Conservation (phyloP, 345 rosid genomes). For the Capsella bursapastoris region DNA sequence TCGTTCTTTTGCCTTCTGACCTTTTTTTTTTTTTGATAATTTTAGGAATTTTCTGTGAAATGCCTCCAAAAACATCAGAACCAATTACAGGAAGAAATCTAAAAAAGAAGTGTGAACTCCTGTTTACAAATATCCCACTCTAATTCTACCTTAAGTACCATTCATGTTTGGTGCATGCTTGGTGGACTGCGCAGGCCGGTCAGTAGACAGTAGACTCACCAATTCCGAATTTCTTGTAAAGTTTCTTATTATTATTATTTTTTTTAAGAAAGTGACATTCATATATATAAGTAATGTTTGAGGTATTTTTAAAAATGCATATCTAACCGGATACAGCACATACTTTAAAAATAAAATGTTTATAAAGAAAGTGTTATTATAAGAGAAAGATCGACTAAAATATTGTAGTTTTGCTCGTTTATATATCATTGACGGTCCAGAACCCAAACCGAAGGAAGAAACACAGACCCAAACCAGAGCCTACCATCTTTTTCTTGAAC, state of each 20-base stretch:
- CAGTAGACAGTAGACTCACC: background rate
- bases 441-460: conserved; percentile 60
- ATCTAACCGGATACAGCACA: conserved; percentile 7
- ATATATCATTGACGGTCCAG: conserved; percentile 37
- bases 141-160: background rate
- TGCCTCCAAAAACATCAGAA: conserved; percentile 1
- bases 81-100: background rate
- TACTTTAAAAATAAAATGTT: background rate
- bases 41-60: conserved; percentile 1
- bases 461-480: conserved; percentile 49
- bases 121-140: conserved; percentile 21
- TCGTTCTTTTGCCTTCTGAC: conserved; percentile 35
- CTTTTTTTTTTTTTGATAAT: background rate
- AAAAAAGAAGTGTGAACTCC: conserved; percentile 10
- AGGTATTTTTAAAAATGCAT: background rate
- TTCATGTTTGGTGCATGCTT: background rate
- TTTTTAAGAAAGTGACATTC: background rate
- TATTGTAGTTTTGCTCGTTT: too few species aligned
- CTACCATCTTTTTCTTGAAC: conserved; percentile 63
- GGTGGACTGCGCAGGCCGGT: conserved; percentile 22
- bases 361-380: conserved; percentile 8
- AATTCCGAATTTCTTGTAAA: background rate
- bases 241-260: background rate
- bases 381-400: background rate
- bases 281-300: too few species aligned